Base-by-base conservation (phyloP, 208 protist species). In the Crithidia fasciculata region DNA sequence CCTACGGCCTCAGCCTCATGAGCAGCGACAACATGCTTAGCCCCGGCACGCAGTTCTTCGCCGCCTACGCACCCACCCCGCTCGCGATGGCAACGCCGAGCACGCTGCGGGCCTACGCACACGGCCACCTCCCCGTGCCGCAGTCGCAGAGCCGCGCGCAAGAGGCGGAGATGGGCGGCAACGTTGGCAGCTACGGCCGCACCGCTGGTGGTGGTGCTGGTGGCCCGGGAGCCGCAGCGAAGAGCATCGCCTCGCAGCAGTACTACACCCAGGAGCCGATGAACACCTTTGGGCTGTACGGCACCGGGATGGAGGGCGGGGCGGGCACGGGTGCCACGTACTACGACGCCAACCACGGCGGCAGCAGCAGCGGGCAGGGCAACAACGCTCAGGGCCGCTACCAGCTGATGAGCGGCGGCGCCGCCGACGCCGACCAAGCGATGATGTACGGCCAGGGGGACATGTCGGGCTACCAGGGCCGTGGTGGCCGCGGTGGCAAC, bases 241-340 rank as follows among this genome's bases (percentile, higher is more conserved):
- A 76, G 64, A 88, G 83, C 64, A 83, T 92, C 50, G 87, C 90
- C 40, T 70, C 83, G 13, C 91, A 95, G 80, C 91, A 95, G 75
- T 94, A 94, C 85, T 93, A 95, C 83, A 94, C 88, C 12, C 91
- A 96, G 80, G 88, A 95, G 69, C 88, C 87, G 53, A 87, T 93
- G 67, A 86, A 85, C 81, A 61, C 82, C 54, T 95, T 86, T 63
- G 81, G 79, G 15, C 69, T 87, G 52, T 89, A 89, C 57, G 59
- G 68, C 72, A 44, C 60, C 8, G 68, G 64, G 47, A 59, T 36
- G 67, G 79, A 74, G 39, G 37, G 28, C 65, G 18, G 10, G 28
- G n/a, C 18, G 52, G 8, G 19, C 50, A 18, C 49, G 37, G 41
- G 63, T n/a, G 56, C 53, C 41, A 72, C 53, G 56, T 76, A 74